Base-by-base conservation (phyloP, 2,329 filamentous ascomycete species). In the Taxawa tesnikishii region DNA sequence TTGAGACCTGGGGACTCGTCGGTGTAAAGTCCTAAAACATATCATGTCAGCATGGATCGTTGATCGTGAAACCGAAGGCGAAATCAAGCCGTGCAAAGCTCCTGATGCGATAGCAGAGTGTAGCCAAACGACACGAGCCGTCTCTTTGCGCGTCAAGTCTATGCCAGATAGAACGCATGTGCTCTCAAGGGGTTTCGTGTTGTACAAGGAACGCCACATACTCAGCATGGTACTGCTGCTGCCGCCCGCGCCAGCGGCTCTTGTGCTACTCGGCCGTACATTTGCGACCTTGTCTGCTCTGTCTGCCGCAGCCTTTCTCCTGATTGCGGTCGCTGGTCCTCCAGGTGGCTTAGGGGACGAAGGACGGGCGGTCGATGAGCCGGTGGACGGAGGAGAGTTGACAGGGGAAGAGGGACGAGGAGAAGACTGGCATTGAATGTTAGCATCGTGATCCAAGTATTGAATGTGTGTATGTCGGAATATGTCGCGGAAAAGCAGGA, bases 201-300 rank as follows among this genome's bases (percentile, higher is more conserved):
- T 2, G 3, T 17, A 27, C 6, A 14, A 26, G 29, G 15, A 11
- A n/a, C 10, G 7, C 11, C 23, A 74, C 80, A 46, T 79, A 84
- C 87, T 88, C 67, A 98, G 70, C 90, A 98, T 98, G 32, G 90
- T 98, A 66, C 84, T 93, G 60, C 81, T 93, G 57, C 85, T 94
- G 44, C 90, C 90, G 46, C 90, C 90, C 12, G 90, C 90, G 48
- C 90, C 90, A 19, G 90, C 90, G 24, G 88, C 78, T 50, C 90
- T 75, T 45, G 90, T 98, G 66, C 83, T 93, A 58, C 79, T 83
- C 31, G 90, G 90, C 47, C 90, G 73, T 44, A 75, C 81, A 79
- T 93, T 98, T 53, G 88, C 87, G 49, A 88, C 75, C 65, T 92
- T 90, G 65, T 96, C 90, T 63, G 94, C 94, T 66, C 94, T 83